Percentiles rank a stretch among this genome's conserved stretches.
phyloP scores from a whole-genome alignment of 2,329 filamentous ascomycete genomes.

The Ceratocystis huliohia region DNA sequence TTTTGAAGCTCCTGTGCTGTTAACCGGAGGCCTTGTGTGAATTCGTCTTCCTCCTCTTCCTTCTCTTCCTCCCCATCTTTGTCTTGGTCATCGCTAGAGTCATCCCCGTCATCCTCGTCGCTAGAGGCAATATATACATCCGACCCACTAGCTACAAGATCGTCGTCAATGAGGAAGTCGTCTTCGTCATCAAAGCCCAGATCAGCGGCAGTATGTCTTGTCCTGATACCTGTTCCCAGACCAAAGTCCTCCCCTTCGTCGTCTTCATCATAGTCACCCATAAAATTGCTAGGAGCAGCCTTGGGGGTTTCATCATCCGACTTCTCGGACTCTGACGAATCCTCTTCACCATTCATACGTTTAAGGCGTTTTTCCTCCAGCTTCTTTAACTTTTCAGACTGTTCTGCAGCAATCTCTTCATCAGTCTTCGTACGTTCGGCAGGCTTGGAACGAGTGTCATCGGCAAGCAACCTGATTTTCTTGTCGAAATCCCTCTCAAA shows the following conservation, averaged over 20 bases:
- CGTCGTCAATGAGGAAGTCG: constrained; percentile 81
- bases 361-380: constrained; percentile 71
- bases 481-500: constrained; percentile 83
- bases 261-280: constrained; percentile 25
- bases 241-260: constrained; percentile 46
- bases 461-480: constrained; percentile 65
- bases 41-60: constrained; percentile 51
- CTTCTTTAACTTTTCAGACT: constrained; percentile 62
- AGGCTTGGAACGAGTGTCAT: constrained; percentile 74
- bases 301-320: constrained; percentile 17
- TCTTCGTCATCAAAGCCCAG: constrained; percentile 84
- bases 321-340: constrained; percentile 47
- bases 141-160: constrained; percentile 72
- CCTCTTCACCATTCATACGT: constrained; percentile 77
- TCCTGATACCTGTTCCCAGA: constrained; percentile 46
- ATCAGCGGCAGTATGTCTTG: constrained; percentile 44
- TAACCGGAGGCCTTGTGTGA: constrained; percentile 51
- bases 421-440: constrained; percentile 82
- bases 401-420: constrained; percentile 68
- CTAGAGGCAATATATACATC: constrained; percentile 47
- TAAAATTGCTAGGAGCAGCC: not conserved
- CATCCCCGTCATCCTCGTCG: constrained; percentile 41
- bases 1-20: constrained; percentile 44
- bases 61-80: constrained; percentile 28
- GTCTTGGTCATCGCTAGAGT: constrained; percentile 34